Evolutionary conservation across 306 rosid species (phyloP), one percentile per base, ranked within the genome.

Genomic region (Vigna hirtella): DNA sequence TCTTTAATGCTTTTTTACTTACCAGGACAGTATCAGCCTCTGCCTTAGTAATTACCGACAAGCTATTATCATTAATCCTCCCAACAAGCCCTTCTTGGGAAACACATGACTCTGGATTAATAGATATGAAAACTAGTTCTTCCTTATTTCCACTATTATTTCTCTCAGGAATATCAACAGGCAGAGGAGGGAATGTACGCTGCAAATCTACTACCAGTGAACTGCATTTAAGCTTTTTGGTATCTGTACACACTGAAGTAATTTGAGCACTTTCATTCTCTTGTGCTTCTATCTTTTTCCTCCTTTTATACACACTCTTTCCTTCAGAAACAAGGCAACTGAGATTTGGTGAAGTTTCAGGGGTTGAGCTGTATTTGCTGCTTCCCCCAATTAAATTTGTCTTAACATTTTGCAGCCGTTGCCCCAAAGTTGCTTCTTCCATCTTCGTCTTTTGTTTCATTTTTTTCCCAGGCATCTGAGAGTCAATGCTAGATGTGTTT

Each of bases 171-270:
- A 55, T 11, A 72, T 11, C 49, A 72, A 32, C 66, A 52, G 77
- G 14, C 17, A 74, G 14, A 32, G 81, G 34, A 12, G 86, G 76
- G 53, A 78, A 17, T 22, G 0, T 61, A 55, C 74, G 40, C 53
- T 73, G 86, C 50, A 88, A 81, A 83, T 85, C 91, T 52, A 87
- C 74, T 65, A 85, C 87, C 36, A 88, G 36, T 74, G 91, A 85
- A 70, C 81, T 79, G 79, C 79, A n/a, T 43, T 62, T 51, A 16
- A 11, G 70, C 30, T 34, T 71, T 43, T 77, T 61, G 28, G 59
- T 77, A 74, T 75, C 83, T 12, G 16, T 16, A 51, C 65, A 32
- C 14, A 40, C 68, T 6, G 83, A 56, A 74, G 68, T 55, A 53
- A 10, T 9, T 74, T 77, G 79, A 77, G 77, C 20, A 64, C 49